Base-by-base conservation (phyloP, 371 early-diverging fungal species). In the Mortierella sp. region DNA sequence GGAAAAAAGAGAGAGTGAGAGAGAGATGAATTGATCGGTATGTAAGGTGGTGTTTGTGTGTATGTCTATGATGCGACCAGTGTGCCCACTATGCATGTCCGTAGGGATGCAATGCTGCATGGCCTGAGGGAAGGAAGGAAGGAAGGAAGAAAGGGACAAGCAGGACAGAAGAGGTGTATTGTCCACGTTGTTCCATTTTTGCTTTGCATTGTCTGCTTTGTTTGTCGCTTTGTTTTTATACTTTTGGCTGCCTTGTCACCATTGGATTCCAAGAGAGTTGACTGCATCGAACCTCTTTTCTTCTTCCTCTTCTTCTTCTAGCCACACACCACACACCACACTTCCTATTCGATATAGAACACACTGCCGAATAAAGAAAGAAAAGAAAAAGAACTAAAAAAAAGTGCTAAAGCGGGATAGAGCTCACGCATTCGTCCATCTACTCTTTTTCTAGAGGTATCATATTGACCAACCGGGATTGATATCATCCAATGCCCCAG, bases 401-500 rank as follows among this genome's bases (percentile, higher is more conserved):
- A 13, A 1, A 19, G 52, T 19, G 52, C 52, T 52, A 52, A 52
- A 52, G 52, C 52, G 52, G 52, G 19, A 52, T 19, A 52, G 52
- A 52, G 52, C 11, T 47, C 13, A 13, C 47, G 3, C 47, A 6
- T 5, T 0, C 9, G 13, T 57, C 28, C 13, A 55, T 26, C 11
- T 1, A 1, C 58, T 26, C 28, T 26, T 28, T 26, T 9, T 57
- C 11, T 57, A 9, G 26, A 6, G 26, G 9, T 63, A 14, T 28
- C 58, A 52, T n/a, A 19, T 21, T 38, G 68, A 28, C 21, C 21
- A 38, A 8, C 9, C 68, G 34, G 68, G 24, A 34, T 65, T 65
- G 68, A 65, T 65, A 65, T 38, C 68, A 65, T 65, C 42, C 68
- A 38, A 65, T 6, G 38, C 38, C 24, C 38, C 65, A 38, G 65